A percentile compares a stretch with the other conserved stretches of the same genome.
These are phyloP conservation scores for Xanthoceras sorbifolium DNA, from an alignment of 345 rosid genomes.

Conservation along the genomic window DNA sequence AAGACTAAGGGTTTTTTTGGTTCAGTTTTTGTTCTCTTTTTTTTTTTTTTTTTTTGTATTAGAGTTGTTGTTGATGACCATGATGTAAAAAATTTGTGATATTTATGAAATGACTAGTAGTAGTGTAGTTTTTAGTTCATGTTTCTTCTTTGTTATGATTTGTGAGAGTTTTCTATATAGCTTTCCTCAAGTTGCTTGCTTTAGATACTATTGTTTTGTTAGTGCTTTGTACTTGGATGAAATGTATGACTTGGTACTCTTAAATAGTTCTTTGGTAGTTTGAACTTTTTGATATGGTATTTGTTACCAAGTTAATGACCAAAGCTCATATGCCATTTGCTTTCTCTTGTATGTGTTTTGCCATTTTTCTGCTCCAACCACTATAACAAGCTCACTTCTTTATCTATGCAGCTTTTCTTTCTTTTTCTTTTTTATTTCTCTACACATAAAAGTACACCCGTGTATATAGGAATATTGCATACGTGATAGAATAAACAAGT, in stretches of 20 bases:
- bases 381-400: background rate
- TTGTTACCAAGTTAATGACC: background rate
- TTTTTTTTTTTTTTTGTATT: constrained; percentile 14
- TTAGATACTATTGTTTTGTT: background rate
- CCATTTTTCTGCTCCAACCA: background rate
- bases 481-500: constrained; percentile 1
- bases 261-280: background rate
- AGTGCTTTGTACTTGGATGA: constrained; percentile 17
- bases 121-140: constrained; percentile 27
- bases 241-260: background rate
- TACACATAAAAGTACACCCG: constrained; percentile 14
- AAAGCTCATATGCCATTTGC: background rate
- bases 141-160: background rate
- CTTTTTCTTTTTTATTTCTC: background rate
- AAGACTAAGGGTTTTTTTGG: background rate
- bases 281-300: background rate
- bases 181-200: constrained; percentile 19
- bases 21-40: background rate
- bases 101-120: constrained; percentile 32
- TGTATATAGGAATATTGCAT: background rate
- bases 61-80: constrained; percentile 22
- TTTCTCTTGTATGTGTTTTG: constrained; percentile 1
- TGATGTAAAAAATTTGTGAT: constrained; percentile 44
- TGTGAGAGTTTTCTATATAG: background rate
- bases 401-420: background rate